Evolutionary conservation across 2,329 filamentous ascomycete genomes (phyloP), one percentile per base, ranked within the genome.

Genomic region (Fusarium temperatum): DNA sequence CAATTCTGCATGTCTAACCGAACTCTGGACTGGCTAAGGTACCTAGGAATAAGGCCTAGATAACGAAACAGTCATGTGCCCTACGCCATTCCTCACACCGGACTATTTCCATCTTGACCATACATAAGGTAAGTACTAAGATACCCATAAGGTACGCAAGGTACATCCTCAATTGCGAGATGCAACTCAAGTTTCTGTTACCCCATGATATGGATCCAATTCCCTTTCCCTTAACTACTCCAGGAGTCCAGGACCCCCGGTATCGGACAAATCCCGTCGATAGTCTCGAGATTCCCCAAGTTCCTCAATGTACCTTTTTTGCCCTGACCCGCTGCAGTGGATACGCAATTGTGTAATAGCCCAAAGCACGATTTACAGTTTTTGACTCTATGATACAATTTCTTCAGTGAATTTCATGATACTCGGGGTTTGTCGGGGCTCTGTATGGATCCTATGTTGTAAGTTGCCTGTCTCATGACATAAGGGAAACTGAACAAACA

Each of bases 291-390:
- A 26, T 66, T 50, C 32, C 55, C 55, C 58, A 63, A 70, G 66
- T 70, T 70, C 44, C 59, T 59, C 39, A n/a, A 65, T 38, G 68
- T 67, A 70, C 44, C 38, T 47, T 42, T 64, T 61, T 22, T 8
- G 6, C 17, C 35, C 28, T 36, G 64, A 69, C 72, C 72, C 72
- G 63, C 72, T 42, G 44, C 26, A 50, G 72, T 74, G 72, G 72
- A 69, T 73, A 75, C 63, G 48, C 57, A 50, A 75, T 74, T 74
- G 72, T 72, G 72, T 75, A 75, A 74, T 74, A 57, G 53, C 53
- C 47, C 70, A 63, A 59, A 56, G 42, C 39, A 47, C 22, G 42
- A 44, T 61, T 45, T 30, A 70, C 50, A 50, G 47, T 36, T 26
- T 55, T 53, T 56, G 50, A 39, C 44, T 39, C 22, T 47, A 30